A percentile compares a stretch with the other conserved stretches of the same genome.
Evolutionary conservation across 768 basidiomycete species (phyloP).

Genomic region (Mycena filopes): DNA sequence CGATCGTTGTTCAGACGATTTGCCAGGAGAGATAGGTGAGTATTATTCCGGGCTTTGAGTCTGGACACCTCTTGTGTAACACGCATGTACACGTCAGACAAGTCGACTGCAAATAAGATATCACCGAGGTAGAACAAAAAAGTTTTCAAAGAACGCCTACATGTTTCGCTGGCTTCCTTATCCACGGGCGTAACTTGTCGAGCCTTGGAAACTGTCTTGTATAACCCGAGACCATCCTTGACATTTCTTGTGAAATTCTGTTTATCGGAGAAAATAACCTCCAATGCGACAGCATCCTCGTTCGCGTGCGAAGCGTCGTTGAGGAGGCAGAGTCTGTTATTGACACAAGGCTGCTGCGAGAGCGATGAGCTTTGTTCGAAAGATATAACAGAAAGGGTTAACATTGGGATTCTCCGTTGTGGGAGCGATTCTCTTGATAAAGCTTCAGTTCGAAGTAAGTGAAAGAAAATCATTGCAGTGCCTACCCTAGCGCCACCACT

Average conservation of each 20-base stretch:
- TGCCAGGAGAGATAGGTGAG: background rate
- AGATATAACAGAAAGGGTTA: constrained; percentile 13
- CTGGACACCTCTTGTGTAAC: background rate
- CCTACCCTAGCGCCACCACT: constrained; percentile 30
- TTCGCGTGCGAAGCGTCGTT: constrained; percentile 45
- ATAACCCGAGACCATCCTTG: constrained; percentile 38
- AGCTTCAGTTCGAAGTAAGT: too few species aligned
- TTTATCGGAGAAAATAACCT: constrained; percentile 43
- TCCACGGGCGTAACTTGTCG: too few species aligned
- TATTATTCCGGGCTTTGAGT: background rate
- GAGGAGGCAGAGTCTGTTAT: constrained; percentile 37
- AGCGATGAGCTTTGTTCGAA: constrained; percentile 15
- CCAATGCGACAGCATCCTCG: constrained; percentile 47
- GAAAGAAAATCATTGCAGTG: background rate
- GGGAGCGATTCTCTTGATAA: too few species aligned
- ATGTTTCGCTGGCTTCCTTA: constrained; percentile 33
- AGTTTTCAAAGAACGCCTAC: constrained; percentile 34
- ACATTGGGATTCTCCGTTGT: background rate
- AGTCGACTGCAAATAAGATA: constrained; percentile 24
- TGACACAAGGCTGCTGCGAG: constrained; percentile 32
- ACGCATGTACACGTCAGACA: constrained; percentile 42
- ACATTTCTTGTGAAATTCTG: constrained; percentile 40
- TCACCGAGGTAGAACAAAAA: background rate
- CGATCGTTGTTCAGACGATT: background rate
- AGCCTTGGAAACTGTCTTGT: constrained; percentile 35